Percentiles rank a stretch among this genome's conserved stretches.
Conservation (phyloP, 2,329 filamentous ascomycete genomes). For the Microsporum ferrugineum region DNA sequence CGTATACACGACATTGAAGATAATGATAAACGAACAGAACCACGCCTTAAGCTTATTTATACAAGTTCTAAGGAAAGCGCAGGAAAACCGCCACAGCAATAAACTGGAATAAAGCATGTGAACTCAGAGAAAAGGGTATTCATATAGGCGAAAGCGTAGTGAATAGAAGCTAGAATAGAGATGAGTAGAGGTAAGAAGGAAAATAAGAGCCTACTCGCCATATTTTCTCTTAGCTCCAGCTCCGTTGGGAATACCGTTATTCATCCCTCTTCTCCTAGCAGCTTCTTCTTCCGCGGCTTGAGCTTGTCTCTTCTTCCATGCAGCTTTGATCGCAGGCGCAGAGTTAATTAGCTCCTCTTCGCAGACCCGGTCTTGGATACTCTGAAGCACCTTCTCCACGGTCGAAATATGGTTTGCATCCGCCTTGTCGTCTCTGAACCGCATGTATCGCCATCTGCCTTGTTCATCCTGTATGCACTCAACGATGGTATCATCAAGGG, state of each 20-base stretch:
- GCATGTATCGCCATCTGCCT: slow-evolving; percentile 71
- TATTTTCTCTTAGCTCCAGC: slow-evolving; percentile 34
- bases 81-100: neutral
- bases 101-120: neutral
- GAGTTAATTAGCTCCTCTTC: slow-evolving; percentile 65
- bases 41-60: neutral
- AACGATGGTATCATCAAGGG: slow-evolving; percentile 76
- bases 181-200: neutral
- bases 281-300: slow-evolving; percentile 13
- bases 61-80: neutral
- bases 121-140: neutral
- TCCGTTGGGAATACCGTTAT: slow-evolving; percentile 16
- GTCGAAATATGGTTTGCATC: slow-evolving; percentile 82
- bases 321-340: slow-evolving; percentile 60
- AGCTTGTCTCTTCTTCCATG: slow-evolving; percentile 60
- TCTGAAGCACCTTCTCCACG: slow-evolving; percentile 76
- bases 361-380: slow-evolving; percentile 74
- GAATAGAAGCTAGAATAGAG: neutral
- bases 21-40: neutral
- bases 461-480: slow-evolving; percentile 75
- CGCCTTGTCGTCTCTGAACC: slow-evolving; percentile 84
- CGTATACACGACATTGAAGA: neutral
- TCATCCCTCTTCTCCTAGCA: slow-evolving; percentile 15
- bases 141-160: neutral
- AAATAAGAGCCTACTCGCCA: slow-evolving; percentile 23